Base-by-base conservation (phyloP, 2,329 filamentous ascomycete species). In the Curvularia hawaiiensis region DNA sequence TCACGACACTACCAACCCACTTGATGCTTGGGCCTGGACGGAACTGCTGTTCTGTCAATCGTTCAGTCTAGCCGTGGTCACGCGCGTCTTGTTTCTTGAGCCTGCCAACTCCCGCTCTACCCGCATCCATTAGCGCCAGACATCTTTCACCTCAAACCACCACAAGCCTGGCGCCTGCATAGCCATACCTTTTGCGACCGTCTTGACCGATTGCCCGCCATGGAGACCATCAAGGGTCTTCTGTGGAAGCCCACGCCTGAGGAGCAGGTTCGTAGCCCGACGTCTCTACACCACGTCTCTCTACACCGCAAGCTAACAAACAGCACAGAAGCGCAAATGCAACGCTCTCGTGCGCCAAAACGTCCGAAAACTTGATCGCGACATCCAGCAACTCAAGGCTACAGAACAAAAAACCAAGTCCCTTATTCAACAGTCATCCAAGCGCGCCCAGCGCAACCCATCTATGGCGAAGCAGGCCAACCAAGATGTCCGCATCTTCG, bases 231-330 rank as follows among this genome's bases (percentile, higher is more conserved):
- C 75, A 91, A 88, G 77, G 83, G 89, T 58, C 87, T 97, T 71
- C 94, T 98, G 79, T 92, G 88, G 78, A 94, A 92, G 79, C 94
- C 95, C 38, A 93, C 96, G 74, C 95, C 95, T 44, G 90, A 96
- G 78, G 90, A 90, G 62, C 94, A 99, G 84, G 94, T 97, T 82
- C 65, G 82, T 53, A 12, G 31, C 35, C 28, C 48, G 45, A 48
- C 45, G 46, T 30, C 48, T 50, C 28, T 33, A 31, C 52, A 16
- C 12, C 18, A 4, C 31, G 18, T 18, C 48, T 20, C 49, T 38
- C 57, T 22, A 28, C 33, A n/a, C 38, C 20, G 20, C 10, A 14
- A 38, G 46, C 62, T 70, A 61, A 72, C 59, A 31, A 9, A 9
- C 8, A 14, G 16, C 28, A 14, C 69, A 99, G 94, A 89, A 95